Percentiles rank a stretch among this genome's conserved stretches.
phyloP scores from a whole-genome alignment of 2,329 filamentous ascomycete species.

The Ophiocordyceps australis region DNA sequence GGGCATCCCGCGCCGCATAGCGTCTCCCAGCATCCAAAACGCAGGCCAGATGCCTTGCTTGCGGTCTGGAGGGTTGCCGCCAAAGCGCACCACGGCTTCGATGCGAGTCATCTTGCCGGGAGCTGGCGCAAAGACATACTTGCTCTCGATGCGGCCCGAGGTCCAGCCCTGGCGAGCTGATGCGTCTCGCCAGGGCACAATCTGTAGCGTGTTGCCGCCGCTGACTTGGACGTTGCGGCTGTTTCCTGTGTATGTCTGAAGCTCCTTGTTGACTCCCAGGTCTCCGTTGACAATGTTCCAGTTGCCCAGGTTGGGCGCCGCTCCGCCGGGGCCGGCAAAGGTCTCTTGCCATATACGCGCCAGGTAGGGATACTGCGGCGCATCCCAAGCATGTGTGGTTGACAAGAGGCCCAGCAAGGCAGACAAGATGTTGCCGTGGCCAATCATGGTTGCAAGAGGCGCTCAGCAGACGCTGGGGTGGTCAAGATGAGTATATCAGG shows the following conservation, averaged over 20 bases:
- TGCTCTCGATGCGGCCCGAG: slow-evolving; percentile 34
- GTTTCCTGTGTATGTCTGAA: slow-evolving; percentile 27
- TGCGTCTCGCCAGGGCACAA: slow-evolving; percentile 25
- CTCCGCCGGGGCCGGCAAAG: slow-evolving; percentile 19
- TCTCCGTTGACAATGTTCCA: slow-evolving; percentile 23
- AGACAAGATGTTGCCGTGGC: slow-evolving; percentile 6
- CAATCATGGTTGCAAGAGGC: slow-evolving; percentile 9
- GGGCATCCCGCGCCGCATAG: slow-evolving; percentile 22
- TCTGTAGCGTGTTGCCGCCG: slow-evolving; percentile 28
- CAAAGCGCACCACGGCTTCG: slow-evolving; percentile 28
- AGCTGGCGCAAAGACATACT: slow-evolving; percentile 24
- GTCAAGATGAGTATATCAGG: too few species aligned
- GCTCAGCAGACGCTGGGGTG: too few species aligned
- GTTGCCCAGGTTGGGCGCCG: slow-evolving; percentile 12
- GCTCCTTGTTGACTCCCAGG: slow-evolving; percentile 30
- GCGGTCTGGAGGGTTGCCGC: slow-evolving; percentile 16
- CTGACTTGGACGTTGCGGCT: slow-evolving; percentile 29
- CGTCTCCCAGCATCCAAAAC: slow-evolving; percentile 37
- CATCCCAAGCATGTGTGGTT: slow-evolving; percentile 15
- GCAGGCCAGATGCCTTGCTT: slow-evolving; percentile 41
- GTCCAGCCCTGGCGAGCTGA: slow-evolving; percentile 25
- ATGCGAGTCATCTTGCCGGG: slow-evolving; percentile 25
- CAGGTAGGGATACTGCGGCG: slow-evolving; percentile 20
- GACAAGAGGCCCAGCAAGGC: slow-evolving; percentile 11
- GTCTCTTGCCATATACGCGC: slow-evolving; percentile 21